Evolutionary conservation across 305 asterid genomes (phyloP).

Genomic region (Salvia sclarea): DNA sequence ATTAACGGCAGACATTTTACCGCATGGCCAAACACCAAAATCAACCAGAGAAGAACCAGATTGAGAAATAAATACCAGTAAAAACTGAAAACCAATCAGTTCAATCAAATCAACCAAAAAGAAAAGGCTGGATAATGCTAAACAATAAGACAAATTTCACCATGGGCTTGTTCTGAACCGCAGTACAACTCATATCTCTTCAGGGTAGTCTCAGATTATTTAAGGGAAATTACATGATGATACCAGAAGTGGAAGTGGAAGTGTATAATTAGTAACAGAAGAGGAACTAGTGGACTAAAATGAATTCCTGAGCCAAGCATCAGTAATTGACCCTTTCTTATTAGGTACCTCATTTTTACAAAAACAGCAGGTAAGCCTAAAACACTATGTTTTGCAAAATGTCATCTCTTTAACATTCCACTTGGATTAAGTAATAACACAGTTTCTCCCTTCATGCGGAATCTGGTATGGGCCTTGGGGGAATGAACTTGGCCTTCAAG

Average conservation of each 20-base stretch:
- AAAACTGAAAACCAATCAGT: slow-evolving; percentile 15
- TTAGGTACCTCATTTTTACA: neutral
- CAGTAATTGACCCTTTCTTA: slow-evolving; percentile 4
- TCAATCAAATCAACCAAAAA: slow-evolving; percentile 23
- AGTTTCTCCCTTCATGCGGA: neutral
- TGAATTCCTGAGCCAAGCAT: slow-evolving; percentile 5
- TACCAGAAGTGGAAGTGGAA: neutral
- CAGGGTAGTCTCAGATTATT: slow-evolving; percentile 17
- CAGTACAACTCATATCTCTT: slow-evolving; percentile 4
- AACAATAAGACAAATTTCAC: neutral
- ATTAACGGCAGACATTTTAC: neutral
- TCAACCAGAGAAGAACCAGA: slow-evolving; percentile 6
- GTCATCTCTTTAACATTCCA: slow-evolving; percentile 1
- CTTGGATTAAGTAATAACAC: neutral
- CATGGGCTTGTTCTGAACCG: neutral
- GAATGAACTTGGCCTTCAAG: slow-evolving; percentile 13
- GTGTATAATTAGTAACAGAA: neutral
- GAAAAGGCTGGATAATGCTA: slow-evolving; percentile 5
- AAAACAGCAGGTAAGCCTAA: slow-evolving; percentile 16
- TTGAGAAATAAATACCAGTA: slow-evolving; percentile 16
- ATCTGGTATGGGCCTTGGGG: neutral
- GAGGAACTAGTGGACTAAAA: neutral
- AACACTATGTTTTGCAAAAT: neutral
- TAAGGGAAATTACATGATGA: neutral
- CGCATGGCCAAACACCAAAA: neutral